Base-by-base conservation (phyloP, 257 asterid species). In the Linaria vulgaris region DNA sequence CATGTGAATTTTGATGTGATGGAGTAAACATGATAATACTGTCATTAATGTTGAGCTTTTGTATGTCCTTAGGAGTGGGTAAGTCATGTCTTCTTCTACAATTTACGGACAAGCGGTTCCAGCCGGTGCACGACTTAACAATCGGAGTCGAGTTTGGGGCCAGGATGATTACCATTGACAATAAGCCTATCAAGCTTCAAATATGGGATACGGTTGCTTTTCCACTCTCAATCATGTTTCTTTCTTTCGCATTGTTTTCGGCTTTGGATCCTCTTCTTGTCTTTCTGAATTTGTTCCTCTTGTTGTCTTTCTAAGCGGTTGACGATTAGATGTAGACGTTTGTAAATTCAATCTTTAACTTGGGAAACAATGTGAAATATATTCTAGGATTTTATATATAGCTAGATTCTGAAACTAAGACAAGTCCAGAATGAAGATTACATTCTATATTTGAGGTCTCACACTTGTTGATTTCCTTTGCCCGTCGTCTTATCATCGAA, bases 131-230 rank as follows among this genome's bases (percentile, higher is more conserved):
- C 48, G 85, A 82, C 77, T 76, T 82, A 71, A 82, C 88, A 25
- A 82, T 76, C 49, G 87, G 87, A 66, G 87, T 82, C 15, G 87
- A 82, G 66, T 82, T 82, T 66, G 87, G 87, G 24, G 87, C 84
- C 12, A 66, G 84, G 68, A 79, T 78, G 87, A 76, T 82, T 45
- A 79, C 84, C 19, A 79, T 82, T 12, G 84, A 82, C 52, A 76
- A 79, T 78, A 78, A 76, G 70, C 88, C 85, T 25, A 79, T 79
- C 19, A 82, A 82, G 72, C 84, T 79, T 58, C 88, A 82, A 58
- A 82, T 76, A 37, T 82, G 88, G 88, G 88, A 82, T 68, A 82
- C 88, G 61, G 84, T 82, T 50, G 46, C 69, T 72, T 66, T 64
- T 46, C 66, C 24, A 27, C n/a, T n/a, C n/a, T n/a, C n/a, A n/a